Evolutionary conservation across 2,329 filamentous ascomycete genomes (phyloP).

Genomic region (Sporothrix mexicana): DNA sequence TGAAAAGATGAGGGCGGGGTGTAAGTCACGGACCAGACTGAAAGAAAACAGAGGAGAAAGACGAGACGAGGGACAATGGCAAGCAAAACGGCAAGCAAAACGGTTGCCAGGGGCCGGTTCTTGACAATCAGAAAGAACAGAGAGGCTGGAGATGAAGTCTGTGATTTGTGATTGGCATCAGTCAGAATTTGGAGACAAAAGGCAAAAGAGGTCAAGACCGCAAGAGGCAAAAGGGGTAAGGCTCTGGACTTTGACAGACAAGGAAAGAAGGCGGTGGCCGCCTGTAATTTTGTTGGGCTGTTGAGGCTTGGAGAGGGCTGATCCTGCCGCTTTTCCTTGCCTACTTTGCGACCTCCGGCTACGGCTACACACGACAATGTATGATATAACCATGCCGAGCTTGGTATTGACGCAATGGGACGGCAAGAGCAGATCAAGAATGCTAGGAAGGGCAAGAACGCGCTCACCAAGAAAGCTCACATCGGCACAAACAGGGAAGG

Average conservation of each 20-base stretch:
- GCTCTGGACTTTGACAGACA: neutral
- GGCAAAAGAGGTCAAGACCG: neutral
- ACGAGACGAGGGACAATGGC: neutral
- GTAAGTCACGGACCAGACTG: neutral
- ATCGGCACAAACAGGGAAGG: slow-evolving; percentile 9
- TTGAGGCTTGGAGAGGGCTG: neutral
- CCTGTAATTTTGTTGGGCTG: slow-evolving; percentile 10
- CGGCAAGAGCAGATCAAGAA: too few species aligned
- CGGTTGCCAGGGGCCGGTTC: slow-evolving; percentile 18
- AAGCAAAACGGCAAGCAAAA: neutral
- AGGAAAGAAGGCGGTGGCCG: slow-evolving; percentile 4
- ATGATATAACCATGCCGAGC: neutral
- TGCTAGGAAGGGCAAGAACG: too few species aligned
- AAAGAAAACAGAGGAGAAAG: neutral
- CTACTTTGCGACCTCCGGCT: neutral
- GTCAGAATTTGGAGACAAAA: neutral
- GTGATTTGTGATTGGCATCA: slow-evolving; percentile 6
- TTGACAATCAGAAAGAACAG: slow-evolving; percentile 10
- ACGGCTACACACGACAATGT: neutral
- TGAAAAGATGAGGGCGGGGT: neutral
- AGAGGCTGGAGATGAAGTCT: slow-evolving; percentile 18
- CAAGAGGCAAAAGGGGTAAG: neutral
- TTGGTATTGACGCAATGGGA: too few species aligned
- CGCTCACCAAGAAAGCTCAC: neutral
- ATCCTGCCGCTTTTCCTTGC: neutral